phyloP scores from a whole-genome alignment of 1,139 yeast species.

The Pneumocystis carinii region DNA sequence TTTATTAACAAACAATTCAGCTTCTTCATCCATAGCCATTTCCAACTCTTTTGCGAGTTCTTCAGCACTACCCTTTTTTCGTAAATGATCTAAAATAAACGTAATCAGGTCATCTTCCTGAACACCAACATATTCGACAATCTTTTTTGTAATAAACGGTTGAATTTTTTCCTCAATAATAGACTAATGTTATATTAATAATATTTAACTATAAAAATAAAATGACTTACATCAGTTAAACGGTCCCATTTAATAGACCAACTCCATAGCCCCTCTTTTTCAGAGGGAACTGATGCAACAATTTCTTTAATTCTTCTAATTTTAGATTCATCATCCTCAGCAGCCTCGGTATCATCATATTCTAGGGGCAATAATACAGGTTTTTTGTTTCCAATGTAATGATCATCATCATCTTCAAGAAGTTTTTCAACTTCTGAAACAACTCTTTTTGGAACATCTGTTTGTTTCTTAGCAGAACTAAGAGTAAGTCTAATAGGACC shows the following conservation, averaged over 20 bases:
- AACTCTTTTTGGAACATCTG: conserved; percentile 2
- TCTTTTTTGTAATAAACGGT: conserved; percentile 20
- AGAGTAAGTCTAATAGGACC: conserved; percentile 3
- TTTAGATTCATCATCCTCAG: conserved; percentile 6
- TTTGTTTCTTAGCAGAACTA: conserved; percentile 3
- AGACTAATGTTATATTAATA: background rate
- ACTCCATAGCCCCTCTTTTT: conserved; percentile 16
- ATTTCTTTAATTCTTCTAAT: conserved; percentile 2
- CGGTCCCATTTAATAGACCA: conserved; percentile 21
- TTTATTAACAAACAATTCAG: conserved; percentile 19
- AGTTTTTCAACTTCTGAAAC: conserved; percentile 1
- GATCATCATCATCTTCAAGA: conserved; percentile 15
- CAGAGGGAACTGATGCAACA: conserved; percentile 14
- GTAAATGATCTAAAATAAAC: conserved; percentile 20
- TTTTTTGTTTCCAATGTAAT: conserved; percentile 7
- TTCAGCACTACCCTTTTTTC: conserved; percentile 18
- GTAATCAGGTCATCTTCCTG: conserved; percentile 25
- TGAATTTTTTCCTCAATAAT: conserved; percentile 17
- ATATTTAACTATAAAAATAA: background rate
- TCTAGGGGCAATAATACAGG: conserved; percentile 8
- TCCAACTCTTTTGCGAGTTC: conserved; percentile 22
- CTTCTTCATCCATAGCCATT: conserved; percentile 26
- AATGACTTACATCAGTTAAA: conserved; percentile 15
- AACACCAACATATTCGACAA: conserved; percentile 24
- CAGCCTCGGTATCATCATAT: conserved; percentile 5